phyloP scores from a whole-genome alignment of 2,329 filamentous ascomycete genomes.

The Byssothecium circinans region DNA sequence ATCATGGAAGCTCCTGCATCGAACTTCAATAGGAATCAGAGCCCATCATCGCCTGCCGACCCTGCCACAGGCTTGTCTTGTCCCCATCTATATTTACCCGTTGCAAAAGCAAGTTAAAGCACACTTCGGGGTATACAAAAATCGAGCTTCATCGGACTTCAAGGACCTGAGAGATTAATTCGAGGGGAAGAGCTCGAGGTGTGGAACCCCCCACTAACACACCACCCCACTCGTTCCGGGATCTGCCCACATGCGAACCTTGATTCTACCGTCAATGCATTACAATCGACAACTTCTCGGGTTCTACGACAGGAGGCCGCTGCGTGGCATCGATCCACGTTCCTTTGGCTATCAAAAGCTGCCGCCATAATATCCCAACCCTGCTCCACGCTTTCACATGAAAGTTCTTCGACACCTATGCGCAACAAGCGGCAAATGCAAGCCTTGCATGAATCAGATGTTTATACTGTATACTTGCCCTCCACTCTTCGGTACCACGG shows the following conservation, averaged over 20 bases:
- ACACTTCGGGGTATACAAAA: constrained; percentile 7
- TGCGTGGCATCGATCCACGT: constrained; percentile 12
- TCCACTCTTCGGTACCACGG: constrained; percentile 3
- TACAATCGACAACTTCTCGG: constrained; percentile 2
- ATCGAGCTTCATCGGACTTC: constrained; percentile 1
- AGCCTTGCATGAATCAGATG: not conserved
- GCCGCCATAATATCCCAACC: not conserved
- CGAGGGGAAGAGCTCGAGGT: constrained; percentile 3
- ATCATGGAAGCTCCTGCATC: constrained; percentile 3
- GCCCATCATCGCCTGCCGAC: constrained; percentile 14
- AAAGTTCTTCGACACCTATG: not conserved
- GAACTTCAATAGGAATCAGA: constrained; percentile 11
- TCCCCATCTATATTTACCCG: constrained; percentile 15
- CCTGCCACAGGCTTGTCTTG: constrained; percentile 1
- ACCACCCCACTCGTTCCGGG: constrained; percentile 5
- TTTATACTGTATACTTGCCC: not conserved
- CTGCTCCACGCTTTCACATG: not conserved
- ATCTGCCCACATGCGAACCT: constrained; percentile 1
- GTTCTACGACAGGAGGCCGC: constrained; percentile 11
- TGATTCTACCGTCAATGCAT: not conserved
- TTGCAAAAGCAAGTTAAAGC: constrained; percentile 3
- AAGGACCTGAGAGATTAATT: constrained; percentile 3
- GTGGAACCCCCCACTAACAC: constrained; percentile 9
- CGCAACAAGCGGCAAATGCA: constrained; percentile 8
- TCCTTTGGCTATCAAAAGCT: constrained; percentile 11